These are phyloP conservation scores for Russula sp. DNA, from an alignment of 768 basidiomycete species.

Conservation along the genomic window DNA sequence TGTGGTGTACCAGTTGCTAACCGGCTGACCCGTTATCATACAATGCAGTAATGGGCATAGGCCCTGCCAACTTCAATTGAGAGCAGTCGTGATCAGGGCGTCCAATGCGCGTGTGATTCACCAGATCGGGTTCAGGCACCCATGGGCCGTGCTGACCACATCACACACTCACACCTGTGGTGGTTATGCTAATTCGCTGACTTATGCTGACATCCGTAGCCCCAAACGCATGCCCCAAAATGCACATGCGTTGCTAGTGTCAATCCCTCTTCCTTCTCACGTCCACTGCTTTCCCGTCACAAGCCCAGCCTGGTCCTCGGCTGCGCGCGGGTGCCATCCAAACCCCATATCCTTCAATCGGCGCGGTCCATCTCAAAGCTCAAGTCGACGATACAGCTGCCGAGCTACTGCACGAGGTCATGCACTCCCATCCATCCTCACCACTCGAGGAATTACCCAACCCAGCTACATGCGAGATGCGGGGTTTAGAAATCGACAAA, in stretches of 20 bases:
- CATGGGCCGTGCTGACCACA: too few species aligned
- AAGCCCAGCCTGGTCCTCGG: constrained; percentile 14
- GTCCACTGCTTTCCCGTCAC: constrained; percentile 14
- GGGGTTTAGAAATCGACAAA: constrained; percentile 25
- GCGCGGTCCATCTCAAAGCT: constrained; percentile 46
- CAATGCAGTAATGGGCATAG: too few species aligned
- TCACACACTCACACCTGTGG: too few species aligned
- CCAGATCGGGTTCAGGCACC: too few species aligned
- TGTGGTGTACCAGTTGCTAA: too few species aligned
- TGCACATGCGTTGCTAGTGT: neutral
- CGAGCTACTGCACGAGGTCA: constrained; percentile 48
- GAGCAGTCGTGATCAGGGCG: too few species aligned
- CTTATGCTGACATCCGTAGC: neutral
- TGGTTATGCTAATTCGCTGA: constrained; percentile 1
- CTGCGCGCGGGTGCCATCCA: constrained; percentile 31
- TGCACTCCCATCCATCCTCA: constrained; percentile 40
- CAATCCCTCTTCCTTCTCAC: neutral
- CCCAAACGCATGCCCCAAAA: neutral
- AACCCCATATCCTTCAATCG: constrained; percentile 35
- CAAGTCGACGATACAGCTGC: constrained; percentile 46
- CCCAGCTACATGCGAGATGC: constrained; percentile 27
- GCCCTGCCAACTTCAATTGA: too few species aligned
- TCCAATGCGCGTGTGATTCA: too few species aligned
- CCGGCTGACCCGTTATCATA: too few species aligned
- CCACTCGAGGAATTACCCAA: constrained; percentile 39